A percentile compares a stretch with the other conserved stretches of the same genome.
These are phyloP conservation scores for Phialocephala sp. DNA, from an alignment of 2,329 filamentous ascomycete genomes.

Conservation along the genomic window DNA sequence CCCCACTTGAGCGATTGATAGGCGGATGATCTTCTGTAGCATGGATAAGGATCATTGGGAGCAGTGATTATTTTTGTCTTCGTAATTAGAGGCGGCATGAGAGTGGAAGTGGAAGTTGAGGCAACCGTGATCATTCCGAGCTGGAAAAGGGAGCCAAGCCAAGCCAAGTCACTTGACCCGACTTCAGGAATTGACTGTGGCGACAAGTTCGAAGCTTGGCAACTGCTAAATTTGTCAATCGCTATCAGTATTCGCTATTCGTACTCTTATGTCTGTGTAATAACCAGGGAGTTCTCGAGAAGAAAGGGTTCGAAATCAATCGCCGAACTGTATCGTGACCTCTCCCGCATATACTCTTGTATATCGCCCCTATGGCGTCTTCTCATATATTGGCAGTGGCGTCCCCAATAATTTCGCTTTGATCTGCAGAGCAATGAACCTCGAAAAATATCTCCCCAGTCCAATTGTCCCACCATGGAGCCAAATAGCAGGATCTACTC, in stretches of 20 bases:
- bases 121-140: background rate
- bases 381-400: slow-evolving; percentile 21
- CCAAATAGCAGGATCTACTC: slow-evolving; percentile 52
- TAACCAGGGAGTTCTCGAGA: too few species aligned
- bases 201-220: too few species aligned
- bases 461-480: slow-evolving; percentile 57
- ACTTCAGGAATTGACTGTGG: too few species aligned
- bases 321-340: too few species aligned
- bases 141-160: too few species aligned
- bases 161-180: too few species aligned
- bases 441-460: slow-evolving; percentile 52
- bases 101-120: background rate
- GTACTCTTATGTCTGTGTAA: too few species aligned
- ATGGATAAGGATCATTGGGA: background rate
- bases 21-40: background rate
- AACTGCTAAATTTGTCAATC: too few species aligned
- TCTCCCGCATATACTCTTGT: too few species aligned
- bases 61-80: background rate
- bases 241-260: too few species aligned
- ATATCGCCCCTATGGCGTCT: slow-evolving; percentile 30
- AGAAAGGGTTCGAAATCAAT: too few species aligned
- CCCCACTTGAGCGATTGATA: background rate
- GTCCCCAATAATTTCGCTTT: slow-evolving; percentile 25
- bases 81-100: background rate
- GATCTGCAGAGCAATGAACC: slow-evolving; percentile 50